phyloP scores from a whole-genome alignment of 176 grass and related monocot genomes.

The Eremochloa ophiuroides region DNA sequence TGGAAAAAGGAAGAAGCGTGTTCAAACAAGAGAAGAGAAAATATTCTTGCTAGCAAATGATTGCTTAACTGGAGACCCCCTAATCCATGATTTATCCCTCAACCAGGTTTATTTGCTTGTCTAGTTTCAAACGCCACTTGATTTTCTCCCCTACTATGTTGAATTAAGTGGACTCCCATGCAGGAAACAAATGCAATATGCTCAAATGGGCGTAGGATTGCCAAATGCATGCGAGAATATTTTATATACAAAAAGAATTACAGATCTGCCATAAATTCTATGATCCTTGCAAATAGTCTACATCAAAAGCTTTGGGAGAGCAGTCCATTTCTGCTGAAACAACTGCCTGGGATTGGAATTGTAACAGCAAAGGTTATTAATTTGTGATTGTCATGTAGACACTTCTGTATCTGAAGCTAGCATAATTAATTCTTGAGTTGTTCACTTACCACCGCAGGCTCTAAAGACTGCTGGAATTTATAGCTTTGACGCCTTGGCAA shows the following conservation, averaged over 20 bases:
- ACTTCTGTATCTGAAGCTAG: background rate
- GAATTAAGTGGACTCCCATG: constrained; percentile 29
- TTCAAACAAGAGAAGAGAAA: constrained; percentile 93
- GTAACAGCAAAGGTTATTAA: constrained; percentile 84
- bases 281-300: constrained; percentile 76
- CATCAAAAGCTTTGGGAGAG: constrained; percentile 88
- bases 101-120: constrained; percentile 61
- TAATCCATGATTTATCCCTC: constrained; percentile 83
- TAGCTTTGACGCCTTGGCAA: constrained; percentile 64
- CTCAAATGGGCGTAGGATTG: constrained; percentile 81
- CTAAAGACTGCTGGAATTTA: constrained; percentile 64
- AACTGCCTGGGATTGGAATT: constrained; percentile 92
- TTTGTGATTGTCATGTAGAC: constrained; percentile 14
- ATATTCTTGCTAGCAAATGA: constrained; percentile 91
- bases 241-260: constrained; percentile 86
- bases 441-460: constrained; percentile 49
- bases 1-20: constrained; percentile 86
- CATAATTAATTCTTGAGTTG: constrained; percentile 31
- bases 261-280: constrained; percentile 68
- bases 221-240: constrained; percentile 95
- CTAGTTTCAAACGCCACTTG: constrained; percentile 13
- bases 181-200: constrained; percentile 85
- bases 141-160: constrained; percentile 2
- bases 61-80: constrained; percentile 80
- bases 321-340: constrained; percentile 82